Conservation (phyloP, 1,139 yeast species). For the Kluyveromyces sp. region DNA sequence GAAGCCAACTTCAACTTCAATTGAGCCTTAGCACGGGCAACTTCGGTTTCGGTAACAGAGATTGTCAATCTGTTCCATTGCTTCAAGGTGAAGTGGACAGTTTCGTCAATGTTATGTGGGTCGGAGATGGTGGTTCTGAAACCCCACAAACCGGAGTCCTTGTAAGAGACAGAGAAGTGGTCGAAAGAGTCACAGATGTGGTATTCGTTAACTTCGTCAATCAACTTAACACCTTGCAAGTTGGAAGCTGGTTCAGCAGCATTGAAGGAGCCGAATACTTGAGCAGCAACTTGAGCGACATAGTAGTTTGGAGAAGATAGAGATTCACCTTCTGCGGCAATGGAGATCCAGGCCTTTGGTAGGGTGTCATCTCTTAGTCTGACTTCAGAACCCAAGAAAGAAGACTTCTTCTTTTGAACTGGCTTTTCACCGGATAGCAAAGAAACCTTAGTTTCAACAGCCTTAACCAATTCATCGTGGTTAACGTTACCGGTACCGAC, state of each 20-base stretch:
- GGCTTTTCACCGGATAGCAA: conserved; percentile 48
- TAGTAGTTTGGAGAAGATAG: conserved; percentile 54
- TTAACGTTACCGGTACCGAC: conserved; percentile 67
- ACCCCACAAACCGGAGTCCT: conserved; percentile 81
- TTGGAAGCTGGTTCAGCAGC: conserved; percentile 46
- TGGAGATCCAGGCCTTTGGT: conserved; percentile 69
- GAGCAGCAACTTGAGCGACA: conserved; percentile 67
- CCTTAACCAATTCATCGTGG: conserved; percentile 61
- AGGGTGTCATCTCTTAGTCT: conserved; percentile 82
- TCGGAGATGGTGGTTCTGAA: conserved; percentile 59
- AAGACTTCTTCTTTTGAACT: conserved; percentile 36
- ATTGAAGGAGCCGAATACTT: conserved; percentile 56
- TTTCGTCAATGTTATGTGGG: conserved; percentile 56
- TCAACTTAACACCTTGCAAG: conserved; percentile 79
- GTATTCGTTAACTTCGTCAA: conserved; percentile 64
- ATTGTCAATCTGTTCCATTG: conserved; percentile 81
- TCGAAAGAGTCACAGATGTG: conserved; percentile 63
- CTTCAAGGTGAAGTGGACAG: conserved; percentile 69
- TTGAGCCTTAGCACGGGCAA: conserved; percentile 67
- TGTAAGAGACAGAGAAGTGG: conserved; percentile 65
- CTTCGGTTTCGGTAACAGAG: conserved; percentile 68
- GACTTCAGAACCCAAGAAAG: conserved; percentile 77
- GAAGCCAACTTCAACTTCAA: conserved; percentile 53
- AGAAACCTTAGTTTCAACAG: conserved; percentile 44
- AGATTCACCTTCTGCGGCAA: conserved; percentile 69